Percentiles rank a stretch among this genome's conserved stretches.
These are phyloP conservation scores for Gautieria morchelliformis DNA, from an alignment of 768 basidiomycete species.

Conservation along the genomic window DNA sequence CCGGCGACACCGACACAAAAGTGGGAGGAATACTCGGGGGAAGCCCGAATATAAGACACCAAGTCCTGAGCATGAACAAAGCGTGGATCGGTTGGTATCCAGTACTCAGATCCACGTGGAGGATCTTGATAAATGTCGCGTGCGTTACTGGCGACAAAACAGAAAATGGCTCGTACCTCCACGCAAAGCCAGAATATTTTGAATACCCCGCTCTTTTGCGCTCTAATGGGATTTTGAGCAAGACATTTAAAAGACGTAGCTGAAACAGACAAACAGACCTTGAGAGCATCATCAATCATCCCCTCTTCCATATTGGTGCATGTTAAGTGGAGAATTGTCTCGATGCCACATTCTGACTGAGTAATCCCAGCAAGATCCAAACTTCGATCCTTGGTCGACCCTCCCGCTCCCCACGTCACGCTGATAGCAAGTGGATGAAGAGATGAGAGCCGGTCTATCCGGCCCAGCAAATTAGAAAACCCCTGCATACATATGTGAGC, in stretches of 20 bases:
- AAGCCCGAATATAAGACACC: slow-evolving; percentile 78
- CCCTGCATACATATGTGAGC: slow-evolving; percentile 41
- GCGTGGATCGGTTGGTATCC: slow-evolving; percentile 75
- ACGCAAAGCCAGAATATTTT: slow-evolving; percentile 84
- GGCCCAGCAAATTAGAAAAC: slow-evolving; percentile 81
- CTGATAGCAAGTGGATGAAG: slow-evolving; percentile 79
- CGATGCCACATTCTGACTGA: slow-evolving; percentile 64
- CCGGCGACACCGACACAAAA: slow-evolving; percentile 97
- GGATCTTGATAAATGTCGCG: slow-evolving; percentile 49
- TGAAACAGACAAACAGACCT: slow-evolving; percentile 54
- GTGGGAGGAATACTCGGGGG: slow-evolving; percentile 64
- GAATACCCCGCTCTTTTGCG: slow-evolving; percentile 73
- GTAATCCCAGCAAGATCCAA: slow-evolving; percentile 77
- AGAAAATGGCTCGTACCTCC: slow-evolving; percentile 49
- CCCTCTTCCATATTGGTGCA: slow-evolving; percentile 95
- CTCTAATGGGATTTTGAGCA: slow-evolving; percentile 29
- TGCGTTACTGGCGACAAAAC: too few relatives aligned
- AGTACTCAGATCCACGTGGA: slow-evolving; percentile 87
- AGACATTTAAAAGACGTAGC: slow-evolving; percentile 5
- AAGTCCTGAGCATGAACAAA: slow-evolving; percentile 84
- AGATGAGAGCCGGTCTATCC: slow-evolving; percentile 72
- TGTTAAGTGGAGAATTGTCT: slow-evolving; percentile 89
- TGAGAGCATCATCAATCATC: slow-evolving; percentile 75
- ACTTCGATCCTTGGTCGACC: slow-evolving; percentile 78
- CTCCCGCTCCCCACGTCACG: slow-evolving; percentile 97